Base-by-base conservation (phyloP, 768 basidiomycete species). In the Tremella yokohamensis region DNA sequence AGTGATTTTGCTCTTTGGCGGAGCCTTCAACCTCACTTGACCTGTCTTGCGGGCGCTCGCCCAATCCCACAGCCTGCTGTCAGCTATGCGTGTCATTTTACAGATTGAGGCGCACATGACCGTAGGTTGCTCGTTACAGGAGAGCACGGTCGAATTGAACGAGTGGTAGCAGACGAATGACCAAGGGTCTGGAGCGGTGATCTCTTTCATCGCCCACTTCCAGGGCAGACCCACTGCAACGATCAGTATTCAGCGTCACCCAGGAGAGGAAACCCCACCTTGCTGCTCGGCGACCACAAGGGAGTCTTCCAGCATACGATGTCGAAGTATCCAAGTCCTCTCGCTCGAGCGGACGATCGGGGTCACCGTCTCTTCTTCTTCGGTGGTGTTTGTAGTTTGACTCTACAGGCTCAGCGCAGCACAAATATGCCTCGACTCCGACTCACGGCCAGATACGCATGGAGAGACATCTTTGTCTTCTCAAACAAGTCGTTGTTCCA, bases 281-380 rank as follows among this genome's bases (percentile, higher is more conserved):
- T 72, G 70, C 57, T 72, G 70, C 52, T 69, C 70, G 2, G 70
- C 61, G 9, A 72, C 52, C 3, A 69, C 65, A 15, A 72, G 20
- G 11, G 68, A 68, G 40, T 72, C 70, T 58, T 72, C 70, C 18
- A 72, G 42, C 6, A 63, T 29, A n/a, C 70, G 49, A 61, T 69
- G 63, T 15, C 68, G 56, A 24, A 68, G 37, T 0, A 58, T 63
- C 54, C 56, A 66, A 7, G 65, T 72, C 45, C 38, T 54, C 38
- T 68, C 63, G 9, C 49, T 62, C 44, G 48, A 40, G 18, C 50
- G 52, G 48, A 45, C 55, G 37, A 9, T 40, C 34, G 44, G 22
- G 49, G 29, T 34, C 29, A 45, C 42, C 15, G 42, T n/a, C n/a
- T 45, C 42, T 16, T 45, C 7, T 45, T 45, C 42, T 45, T 45